Evolutionary conservation across 345 rosid genomes (phyloP), one percentile per base, ranked within the genome.

Genomic region (Gossypium sturtianum): DNA sequence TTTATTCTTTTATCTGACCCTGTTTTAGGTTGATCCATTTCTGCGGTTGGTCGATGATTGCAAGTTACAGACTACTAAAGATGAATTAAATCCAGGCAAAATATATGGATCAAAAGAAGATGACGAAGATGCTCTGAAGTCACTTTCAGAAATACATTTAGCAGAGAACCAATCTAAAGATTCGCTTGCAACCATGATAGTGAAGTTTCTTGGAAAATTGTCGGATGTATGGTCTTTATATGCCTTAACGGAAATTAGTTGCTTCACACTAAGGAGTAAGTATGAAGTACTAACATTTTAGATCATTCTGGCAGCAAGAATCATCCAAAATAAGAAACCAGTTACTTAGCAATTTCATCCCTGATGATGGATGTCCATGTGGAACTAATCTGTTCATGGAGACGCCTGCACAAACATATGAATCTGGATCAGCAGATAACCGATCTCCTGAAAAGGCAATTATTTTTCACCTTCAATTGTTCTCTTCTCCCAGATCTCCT

Each of bases 51-150:
- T 83, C 68, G 87, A 86, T 72, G 89, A 90, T 71, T 66, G 78
- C 82, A 90, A 88, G 81, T 75, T 88, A 77, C 85, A 85, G 77
- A 87, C 84, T 63, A 80, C 81, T 75, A 78, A 81, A 71, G 58
- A 72, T 41, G 83, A 74, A 61, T 12, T 20, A 66, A 81, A 74
- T 57, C 77, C 75, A 11, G 41, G 0, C 9, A 83, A 83, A 51
- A 72, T 13, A 60, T 88, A 82, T 77, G 90, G 90, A 78, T 89
- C 91, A 43, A 85, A 88, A 74, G 90, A 90, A 83, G 91, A 85
- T 44, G 77, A 86, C 52, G 88, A 82, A 5, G 85, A 85, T 63
- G 90, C 91, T 38, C 68, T 78, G 65, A 80, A 72, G 66, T 84
- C 86, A 64, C 87, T 89, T 76, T 78, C 88, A 34, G 85, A 80